Evolutionary conservation across 768 basidiomycete genomes (phyloP).

Genomic region (Pleurotus giganteus): DNA sequence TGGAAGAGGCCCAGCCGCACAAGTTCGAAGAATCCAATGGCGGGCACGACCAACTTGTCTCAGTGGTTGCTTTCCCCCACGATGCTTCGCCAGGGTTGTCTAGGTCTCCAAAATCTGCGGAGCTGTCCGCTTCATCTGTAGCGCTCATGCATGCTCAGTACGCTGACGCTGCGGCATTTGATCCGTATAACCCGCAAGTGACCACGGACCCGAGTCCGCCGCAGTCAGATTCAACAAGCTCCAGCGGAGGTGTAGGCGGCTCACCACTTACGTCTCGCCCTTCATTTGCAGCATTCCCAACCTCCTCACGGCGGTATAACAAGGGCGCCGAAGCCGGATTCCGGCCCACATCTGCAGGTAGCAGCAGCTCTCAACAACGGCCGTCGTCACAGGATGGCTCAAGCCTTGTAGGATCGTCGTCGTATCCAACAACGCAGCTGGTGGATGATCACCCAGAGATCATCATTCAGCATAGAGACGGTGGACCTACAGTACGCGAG

Average conservation of each 20-base stretch:
- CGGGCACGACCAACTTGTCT: conserved; percentile 4
- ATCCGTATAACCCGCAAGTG: not conserved
- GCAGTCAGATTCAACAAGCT: conserved; percentile 2
- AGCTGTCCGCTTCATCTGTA: conserved; percentile 1
- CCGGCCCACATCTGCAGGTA: conserved; percentile 2
- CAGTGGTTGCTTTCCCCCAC: not conserved
- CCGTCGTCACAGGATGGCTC: not conserved
- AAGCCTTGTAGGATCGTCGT: not conserved
- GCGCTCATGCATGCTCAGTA: conserved; percentile 8
- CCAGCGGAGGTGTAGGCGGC: not conserved
- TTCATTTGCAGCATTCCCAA: conserved; percentile 16
- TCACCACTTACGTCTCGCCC: conserved; percentile 2
- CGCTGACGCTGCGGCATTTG: not conserved
- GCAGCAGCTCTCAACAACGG: conserved; percentile 1
- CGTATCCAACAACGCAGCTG: conserved; percentile 1
- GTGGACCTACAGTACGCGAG: conserved; percentile 32
- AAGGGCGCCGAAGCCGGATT: conserved; percentile 20
- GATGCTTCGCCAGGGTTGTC: not conserved
- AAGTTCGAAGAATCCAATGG: conserved; percentile 3
- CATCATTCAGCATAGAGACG: conserved; percentile 39
- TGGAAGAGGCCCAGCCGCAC: conserved; percentile 3
- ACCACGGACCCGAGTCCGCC: not conserved
- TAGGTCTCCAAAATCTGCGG: not conserved
- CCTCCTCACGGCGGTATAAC: conserved; percentile 13
- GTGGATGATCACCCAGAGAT: conserved; percentile 24